Percentiles rank a stretch among this genome's conserved stretches.
Evolutionary conservation across 208 protist species (phyloP).

Genomic region (Wallacemonas sp.): DNA sequence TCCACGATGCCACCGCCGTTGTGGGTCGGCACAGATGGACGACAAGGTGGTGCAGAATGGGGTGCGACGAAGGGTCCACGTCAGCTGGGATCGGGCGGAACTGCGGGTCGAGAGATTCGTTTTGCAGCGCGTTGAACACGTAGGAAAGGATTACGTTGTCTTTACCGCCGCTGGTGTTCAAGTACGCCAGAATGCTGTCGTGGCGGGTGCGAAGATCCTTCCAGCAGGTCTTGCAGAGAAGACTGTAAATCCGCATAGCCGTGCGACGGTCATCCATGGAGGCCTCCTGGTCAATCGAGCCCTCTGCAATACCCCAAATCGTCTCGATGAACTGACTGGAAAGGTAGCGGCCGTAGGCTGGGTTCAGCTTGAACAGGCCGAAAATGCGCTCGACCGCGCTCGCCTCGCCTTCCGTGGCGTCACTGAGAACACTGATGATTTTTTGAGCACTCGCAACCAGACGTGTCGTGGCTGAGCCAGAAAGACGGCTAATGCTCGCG

Average conservation of each 20-base stretch:
- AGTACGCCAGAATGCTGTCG: slow-evolving; percentile 74
- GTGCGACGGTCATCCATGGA: slow-evolving; percentile 64
- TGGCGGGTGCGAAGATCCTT: slow-evolving; percentile 64
- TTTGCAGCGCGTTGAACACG: slow-evolving; percentile 72
- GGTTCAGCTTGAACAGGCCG: slow-evolving; percentile 60
- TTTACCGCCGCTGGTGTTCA: slow-evolving; percentile 44
- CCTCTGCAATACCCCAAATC: slow-evolving; percentile 84
- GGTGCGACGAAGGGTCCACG: slow-evolving; percentile 44
- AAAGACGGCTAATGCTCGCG: slow-evolving; percentile 55
- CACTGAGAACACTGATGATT: slow-evolving; percentile 63
- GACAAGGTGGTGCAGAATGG: slow-evolving; percentile 69
- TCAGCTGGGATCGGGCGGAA: slow-evolving; percentile 60
- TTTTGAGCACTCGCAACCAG: slow-evolving; percentile 77
- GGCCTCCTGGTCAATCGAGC: slow-evolving; percentile 55
- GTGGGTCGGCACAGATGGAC: slow-evolving; percentile 81
- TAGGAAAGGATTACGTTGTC: slow-evolving; percentile 88
- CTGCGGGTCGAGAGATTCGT: slow-evolving; percentile 66
- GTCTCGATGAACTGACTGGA: slow-evolving; percentile 82
- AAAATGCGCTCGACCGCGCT: slow-evolving; percentile 87
- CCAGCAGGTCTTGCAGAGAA: slow-evolving; percentile 75
- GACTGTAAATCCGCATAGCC: slow-evolving; percentile 87
- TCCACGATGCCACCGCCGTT: slow-evolving; percentile 71
- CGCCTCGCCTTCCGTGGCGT: slow-evolving; percentile 82
- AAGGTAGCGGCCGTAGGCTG: slow-evolving; percentile 52
- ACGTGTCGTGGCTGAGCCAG: slow-evolving; percentile 51